These are phyloP conservation scores for Penicillium occitanis DNA, from an alignment of 2,329 filamentous ascomycete genomes.

Conservation along the genomic window DNA sequence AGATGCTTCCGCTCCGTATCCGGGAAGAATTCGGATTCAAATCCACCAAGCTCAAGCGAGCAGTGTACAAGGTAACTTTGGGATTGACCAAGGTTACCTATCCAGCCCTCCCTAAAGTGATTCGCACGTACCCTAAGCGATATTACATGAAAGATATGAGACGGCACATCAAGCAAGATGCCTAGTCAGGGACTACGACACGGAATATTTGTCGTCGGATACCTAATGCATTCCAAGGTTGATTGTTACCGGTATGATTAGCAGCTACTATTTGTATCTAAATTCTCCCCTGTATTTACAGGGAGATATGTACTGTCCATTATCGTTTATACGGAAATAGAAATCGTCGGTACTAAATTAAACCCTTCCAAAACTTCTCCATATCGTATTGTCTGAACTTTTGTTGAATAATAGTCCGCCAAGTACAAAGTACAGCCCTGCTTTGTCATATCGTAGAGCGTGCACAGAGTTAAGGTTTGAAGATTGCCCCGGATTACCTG, in stretches of 20 bases:
- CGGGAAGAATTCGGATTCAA: conserved; percentile 1
- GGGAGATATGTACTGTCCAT: not conserved
- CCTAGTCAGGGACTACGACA: not conserved
- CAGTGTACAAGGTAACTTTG: conserved; percentile 26
- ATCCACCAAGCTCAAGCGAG: conserved; percentile 25
- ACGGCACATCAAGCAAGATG: conserved; percentile 15
- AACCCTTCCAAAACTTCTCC: not conserved
- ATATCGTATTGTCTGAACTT: not conserved
- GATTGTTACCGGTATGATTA: not conserved
- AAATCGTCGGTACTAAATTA: not conserved
- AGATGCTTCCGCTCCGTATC: not conserved
- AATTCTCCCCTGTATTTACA: not conserved
- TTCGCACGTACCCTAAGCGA: conserved; percentile 30
- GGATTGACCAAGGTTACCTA: conserved; percentile 27
- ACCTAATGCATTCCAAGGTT: not conserved
- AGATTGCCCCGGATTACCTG: not conserved
- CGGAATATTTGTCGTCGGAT: not conserved
- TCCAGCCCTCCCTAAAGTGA: conserved; percentile 28
- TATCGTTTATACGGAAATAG: not conserved
- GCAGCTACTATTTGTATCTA: not conserved
- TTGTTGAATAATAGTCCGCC: not conserved
- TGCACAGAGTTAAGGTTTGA: not conserved
- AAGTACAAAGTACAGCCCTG: not conserved
- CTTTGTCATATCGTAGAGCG: not conserved
- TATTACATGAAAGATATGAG: conserved; percentile 38